Base-by-base conservation (phyloP, 1,284 basidiomycete genomes). In the Porodaedalea pini region DNA sequence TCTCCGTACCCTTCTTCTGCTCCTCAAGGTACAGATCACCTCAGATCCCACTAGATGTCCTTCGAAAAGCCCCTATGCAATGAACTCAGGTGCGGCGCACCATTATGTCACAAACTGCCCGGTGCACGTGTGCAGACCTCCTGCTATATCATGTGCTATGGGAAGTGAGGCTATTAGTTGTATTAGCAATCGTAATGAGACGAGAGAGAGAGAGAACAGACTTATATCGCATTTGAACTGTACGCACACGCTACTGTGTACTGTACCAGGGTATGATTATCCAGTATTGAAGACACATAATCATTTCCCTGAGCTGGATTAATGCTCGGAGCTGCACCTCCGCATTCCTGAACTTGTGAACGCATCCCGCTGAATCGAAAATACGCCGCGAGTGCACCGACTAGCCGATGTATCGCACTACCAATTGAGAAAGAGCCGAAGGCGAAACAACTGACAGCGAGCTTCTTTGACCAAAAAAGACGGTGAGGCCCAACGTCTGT, bases 61-160 rank as follows among this genome's bases (percentile, higher is more conserved):
- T n/a, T 54, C 32, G 25, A 47, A 54, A 10, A 54, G 41, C 7
- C 39, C 27, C 19, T 43, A 17, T 36, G 53, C 40, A 19, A 54
- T 45, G n/a, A 27, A 47, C 15, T 47, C 25, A 13, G 39, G 40
- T 31, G 40, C 27, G 21, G 41, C 17, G n/a, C n/a, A 6, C 40
- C 39, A 54, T n/a, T 41, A 40, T 21, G 53, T 54, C 2, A 25
- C 53, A 34, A 54, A 54, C 19, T 41, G 21, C 17, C 40, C 53
- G 21, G 45, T 54, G n/a, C 31, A 15, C 27, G 25, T 31, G 6
- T 25, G 43, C 19, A 11, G 8, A 11, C 49, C 49, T 11, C 37
- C 17, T 8, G 37, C 21, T 23, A 29, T 37, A 13, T 31, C 49
- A n/a, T 29, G 49, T 11, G 31, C 37, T 21, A 19, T 37, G 32